A percentile compares a stretch with the other conserved stretches of the same genome.
phyloP scores from a whole-genome alignment of 768 basidiomycete species.

The Exidia glandulosa region DNA sequence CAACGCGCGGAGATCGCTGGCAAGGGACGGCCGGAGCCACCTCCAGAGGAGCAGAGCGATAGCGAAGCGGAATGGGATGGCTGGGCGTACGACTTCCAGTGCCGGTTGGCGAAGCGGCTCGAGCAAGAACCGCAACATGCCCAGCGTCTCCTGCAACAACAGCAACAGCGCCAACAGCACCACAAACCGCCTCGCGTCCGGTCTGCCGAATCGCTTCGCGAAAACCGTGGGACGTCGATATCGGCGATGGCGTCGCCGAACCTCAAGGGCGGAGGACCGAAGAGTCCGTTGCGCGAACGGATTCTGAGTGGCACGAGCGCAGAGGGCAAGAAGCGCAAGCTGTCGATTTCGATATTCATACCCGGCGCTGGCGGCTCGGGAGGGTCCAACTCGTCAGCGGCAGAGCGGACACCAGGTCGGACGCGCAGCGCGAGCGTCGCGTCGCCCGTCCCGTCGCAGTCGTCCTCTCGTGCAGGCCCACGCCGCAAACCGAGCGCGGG shows the following conservation, averaged over 20 bases:
- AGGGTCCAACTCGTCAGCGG: background rate
- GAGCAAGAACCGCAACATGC: background rate
- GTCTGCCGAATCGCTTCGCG: background rate
- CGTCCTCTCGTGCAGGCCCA: background rate
- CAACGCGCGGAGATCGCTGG: background rate
- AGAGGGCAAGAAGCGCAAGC: slow-evolving; percentile 1
- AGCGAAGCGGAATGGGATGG: background rate
- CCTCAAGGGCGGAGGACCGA: too few relatives aligned
- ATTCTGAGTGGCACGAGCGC: background rate
- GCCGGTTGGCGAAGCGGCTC: background rate
- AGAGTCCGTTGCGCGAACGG: background rate
- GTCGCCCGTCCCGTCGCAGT: background rate
- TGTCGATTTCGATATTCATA: background rate
- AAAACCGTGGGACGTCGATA: background rate
- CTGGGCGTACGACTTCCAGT: background rate
- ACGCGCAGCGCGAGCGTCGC: background rate
- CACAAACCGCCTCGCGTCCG: background rate
- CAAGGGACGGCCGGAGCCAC: background rate
- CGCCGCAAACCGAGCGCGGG: background rate
- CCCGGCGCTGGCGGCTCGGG: background rate
- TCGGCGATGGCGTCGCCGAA: too few relatives aligned
- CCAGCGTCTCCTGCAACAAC: too few relatives aligned
- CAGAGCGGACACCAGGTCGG: background rate
- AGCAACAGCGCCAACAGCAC: background rate
- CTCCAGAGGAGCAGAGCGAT: background rate